A percentile compares a stretch with the other conserved stretches of the same genome.
Conservation (phyloP, 164 flowering plant genomes). For the Saururus chinensis region DNA sequence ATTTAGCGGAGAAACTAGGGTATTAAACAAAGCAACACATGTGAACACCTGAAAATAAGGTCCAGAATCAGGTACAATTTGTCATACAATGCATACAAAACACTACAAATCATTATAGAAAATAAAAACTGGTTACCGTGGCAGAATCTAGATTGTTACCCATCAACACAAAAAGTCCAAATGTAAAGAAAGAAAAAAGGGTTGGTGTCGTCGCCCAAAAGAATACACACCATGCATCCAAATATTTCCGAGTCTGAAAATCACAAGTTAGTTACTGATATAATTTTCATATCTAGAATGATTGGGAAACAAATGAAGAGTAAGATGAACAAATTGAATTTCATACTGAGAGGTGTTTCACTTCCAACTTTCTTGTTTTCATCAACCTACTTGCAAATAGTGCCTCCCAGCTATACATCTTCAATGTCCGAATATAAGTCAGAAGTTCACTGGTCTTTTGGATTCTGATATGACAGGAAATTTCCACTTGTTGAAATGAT, state of each 20-base stretch:
- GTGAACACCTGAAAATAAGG: conserved; percentile 78
- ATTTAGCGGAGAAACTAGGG: conserved; percentile 87
- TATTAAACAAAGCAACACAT: conserved; percentile 87
- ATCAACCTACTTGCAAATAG: conserved; percentile 65
- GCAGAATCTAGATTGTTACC: conserved; percentile 93
- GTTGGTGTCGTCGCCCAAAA: conserved; percentile 99
- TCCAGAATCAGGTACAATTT: conserved; percentile 6
- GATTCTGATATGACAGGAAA: conserved; percentile 38
- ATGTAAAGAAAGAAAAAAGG: conserved; percentile 83
- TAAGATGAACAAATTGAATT: conserved; percentile 5
- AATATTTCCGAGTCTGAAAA: conserved; percentile 77
- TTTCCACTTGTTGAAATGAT: background rate
- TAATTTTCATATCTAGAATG: background rate
- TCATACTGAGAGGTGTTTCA: conserved; percentile 69
- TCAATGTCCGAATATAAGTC: conserved; percentile 70
- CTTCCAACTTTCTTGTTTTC: conserved; percentile 78
- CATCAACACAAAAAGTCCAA: conserved; percentile 71
- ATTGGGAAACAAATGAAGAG: background rate
- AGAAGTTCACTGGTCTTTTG: conserved; percentile 80
- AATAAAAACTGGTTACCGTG: conserved; percentile 33
- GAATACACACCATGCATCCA: conserved; percentile 99
- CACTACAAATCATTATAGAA: background rate
- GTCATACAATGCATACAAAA: background rate
- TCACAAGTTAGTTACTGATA: conserved; percentile 4
- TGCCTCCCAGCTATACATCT: conserved; percentile 94